Conservation (phyloP, 2,329 filamentous ascomycete species). For the Trichophyton verrucosum region DNA sequence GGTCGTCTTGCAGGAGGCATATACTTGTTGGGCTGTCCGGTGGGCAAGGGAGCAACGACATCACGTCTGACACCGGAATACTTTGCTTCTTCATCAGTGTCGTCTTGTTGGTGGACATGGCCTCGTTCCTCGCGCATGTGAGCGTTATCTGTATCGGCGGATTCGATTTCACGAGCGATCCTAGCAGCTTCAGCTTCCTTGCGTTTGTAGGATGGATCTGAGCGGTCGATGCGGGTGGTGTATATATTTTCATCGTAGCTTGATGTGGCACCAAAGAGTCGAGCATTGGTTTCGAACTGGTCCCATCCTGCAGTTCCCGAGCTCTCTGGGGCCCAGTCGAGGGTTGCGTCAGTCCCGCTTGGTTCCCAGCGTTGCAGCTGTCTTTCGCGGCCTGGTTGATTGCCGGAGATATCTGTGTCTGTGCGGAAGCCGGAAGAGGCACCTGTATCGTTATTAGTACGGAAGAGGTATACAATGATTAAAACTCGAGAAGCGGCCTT, state of each 20-base stretch:
- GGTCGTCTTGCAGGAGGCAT: slow-evolving; percentile 80
- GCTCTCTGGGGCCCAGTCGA: slow-evolving; percentile 61
- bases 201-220: slow-evolving; percentile 67
- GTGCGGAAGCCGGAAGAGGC: slow-evolving; percentile 63
- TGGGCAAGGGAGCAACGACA: slow-evolving; percentile 52
- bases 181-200: slow-evolving; percentile 65
- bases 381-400: slow-evolving; percentile 56
- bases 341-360: slow-evolving; percentile 44
- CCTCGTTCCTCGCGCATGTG: slow-evolving; percentile 87
- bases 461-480: not conserved
- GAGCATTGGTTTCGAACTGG: slow-evolving; percentile 84
- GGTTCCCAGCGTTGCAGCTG: slow-evolving; percentile 72
- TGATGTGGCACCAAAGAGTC: slow-evolving; percentile 72
- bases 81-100: slow-evolving; percentile 75
- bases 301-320: slow-evolving; percentile 57
- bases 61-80: slow-evolving; percentile 87
- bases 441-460: slow-evolving; percentile 36
- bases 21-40: slow-evolving; percentile 58
- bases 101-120: slow-evolving; percentile 50
- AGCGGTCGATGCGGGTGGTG: slow-evolving; percentile 80
- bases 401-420: slow-evolving; percentile 75
- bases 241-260: slow-evolving; percentile 93
- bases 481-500: not conserved
- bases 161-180: slow-evolving; percentile 82
- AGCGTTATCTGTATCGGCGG: slow-evolving; percentile 56